A percentile compares a stretch with the other conserved stretches of the same genome.
These are phyloP conservation scores for Heimioporus sp. DNA, from an alignment of 768 basidiomycete genomes.

Conservation along the genomic window DNA sequence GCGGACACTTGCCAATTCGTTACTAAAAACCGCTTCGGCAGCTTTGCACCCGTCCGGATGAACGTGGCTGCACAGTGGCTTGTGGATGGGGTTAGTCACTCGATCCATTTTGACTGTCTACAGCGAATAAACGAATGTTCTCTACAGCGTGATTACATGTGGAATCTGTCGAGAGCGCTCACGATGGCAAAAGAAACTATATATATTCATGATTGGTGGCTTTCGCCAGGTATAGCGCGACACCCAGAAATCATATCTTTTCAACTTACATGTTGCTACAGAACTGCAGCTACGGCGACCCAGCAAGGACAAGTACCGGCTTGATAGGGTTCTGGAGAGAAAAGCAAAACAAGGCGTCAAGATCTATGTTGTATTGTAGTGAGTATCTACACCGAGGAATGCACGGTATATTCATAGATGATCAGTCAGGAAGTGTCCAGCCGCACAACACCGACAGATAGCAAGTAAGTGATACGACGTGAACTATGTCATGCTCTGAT, in stretches of 20 bases:
- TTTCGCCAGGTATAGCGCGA: conserved; percentile 66
- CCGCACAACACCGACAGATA: conserved; percentile 90
- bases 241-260: background rate
- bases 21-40: conserved; percentile 83
- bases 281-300: conserved; percentile 87
- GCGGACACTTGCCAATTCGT: conserved; percentile 76
- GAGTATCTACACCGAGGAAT: conserved; percentile 24
- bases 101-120: background rate
- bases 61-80: conserved; percentile 98
- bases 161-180: conserved; percentile 93
- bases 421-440: conserved; percentile 92
- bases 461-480: conserved; percentile 55
- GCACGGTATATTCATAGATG: conserved; percentile 1
- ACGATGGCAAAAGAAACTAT: conserved; percentile 84
- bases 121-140: conserved; percentile 4
- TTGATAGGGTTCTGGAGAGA: conserved; percentile 81
- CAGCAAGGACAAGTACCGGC: conserved; percentile 75
- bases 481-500: conserved; percentile 4
- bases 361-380: conserved; percentile 95
- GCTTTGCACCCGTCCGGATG: conserved; percentile 88
- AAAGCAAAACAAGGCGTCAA: conserved; percentile 97
- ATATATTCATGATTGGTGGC: conserved; percentile 99
- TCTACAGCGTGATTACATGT: conserved; percentile 92
- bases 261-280: conserved; percentile 22
- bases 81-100: conserved; percentile 81